Evolutionary conservation across 306 rosid species (phyloP), one percentile per base, ranked within the genome.

Genomic region (Cicer yamashitae): DNA sequence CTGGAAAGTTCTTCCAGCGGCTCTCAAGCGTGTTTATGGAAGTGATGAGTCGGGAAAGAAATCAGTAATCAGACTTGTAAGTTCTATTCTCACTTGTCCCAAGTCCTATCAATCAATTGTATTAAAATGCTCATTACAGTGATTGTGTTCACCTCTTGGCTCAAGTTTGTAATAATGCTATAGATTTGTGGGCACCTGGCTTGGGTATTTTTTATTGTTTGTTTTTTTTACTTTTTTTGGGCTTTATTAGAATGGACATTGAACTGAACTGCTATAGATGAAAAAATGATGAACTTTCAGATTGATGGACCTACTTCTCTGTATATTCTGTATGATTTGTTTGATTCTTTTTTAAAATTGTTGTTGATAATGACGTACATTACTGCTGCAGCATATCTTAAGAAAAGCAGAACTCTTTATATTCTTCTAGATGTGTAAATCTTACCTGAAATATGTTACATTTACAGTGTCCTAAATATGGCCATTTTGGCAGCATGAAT

Each of bases 1-100:
- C 80, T 93, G 98, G 96, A 93, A 90, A 84, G 89, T 90, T 75
- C 96, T 93, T 75, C 98, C 98, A 60, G 81, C 82, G 8, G 90
- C 94, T 73, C 91, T 93, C 71, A 84, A 83, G 78, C 70, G 56
- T 70, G 98, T 93, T 40, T 88, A 85, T 59, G 89, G 77, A 56
- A 81, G 80, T 20, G 96, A 83, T 63, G 91, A 86, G 63, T 52
- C 56, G 20, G 94, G 91, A 79, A 90, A 76, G 87, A 90, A 86
- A 79, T 87, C 52, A 44, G 96, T 85, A 65, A 76, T 84, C 39
- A 86, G 98, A 82, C 86, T 93, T 84, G 98, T 93, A 85, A 73
- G 90, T 86, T 48, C 47, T 10, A 34, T 46, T 81, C 17, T 67
- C 63, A 18, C 38, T 71, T 44, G 65, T 37, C 64, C 52, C 20